Evolutionary conservation across 257 asterid genomes (phyloP).

Genomic region (Penstemon davidsonii): DNA sequence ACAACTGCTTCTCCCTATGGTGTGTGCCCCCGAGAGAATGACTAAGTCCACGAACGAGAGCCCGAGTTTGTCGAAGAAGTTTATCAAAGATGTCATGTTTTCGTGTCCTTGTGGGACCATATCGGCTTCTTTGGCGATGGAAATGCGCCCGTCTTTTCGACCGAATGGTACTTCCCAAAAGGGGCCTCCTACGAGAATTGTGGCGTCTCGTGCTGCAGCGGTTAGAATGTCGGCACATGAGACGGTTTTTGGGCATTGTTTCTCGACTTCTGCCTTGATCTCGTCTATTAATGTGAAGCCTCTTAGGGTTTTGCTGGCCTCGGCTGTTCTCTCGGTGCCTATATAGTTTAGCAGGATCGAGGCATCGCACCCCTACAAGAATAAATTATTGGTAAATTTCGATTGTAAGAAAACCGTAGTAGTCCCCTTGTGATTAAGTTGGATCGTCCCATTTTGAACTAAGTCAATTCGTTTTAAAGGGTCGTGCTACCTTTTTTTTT

Average conservation of each 20-base stretch:
- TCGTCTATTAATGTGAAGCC: slow-evolving; percentile 67
- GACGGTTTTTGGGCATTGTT: slow-evolving; percentile 60
- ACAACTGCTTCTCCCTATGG: slow-evolving; percentile 47
- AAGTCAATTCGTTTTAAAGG: too few relatives aligned
- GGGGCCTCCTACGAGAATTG: slow-evolving; percentile 69
- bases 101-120: slow-evolving; percentile 68
- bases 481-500: too few relatives aligned
- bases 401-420: too few relatives aligned
- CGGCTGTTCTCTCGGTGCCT: slow-evolving; percentile 64
- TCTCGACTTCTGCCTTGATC: slow-evolving; percentile 66
- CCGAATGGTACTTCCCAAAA: slow-evolving; percentile 88
- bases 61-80: slow-evolving; percentile 59
- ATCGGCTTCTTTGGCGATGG: slow-evolving; percentile 61
- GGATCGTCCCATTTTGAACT: too few relatives aligned
- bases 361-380: slow-evolving; percentile 78
- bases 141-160: slow-evolving; percentile 71
- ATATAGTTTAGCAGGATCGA: slow-evolving; percentile 56
- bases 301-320: slow-evolving; percentile 58
- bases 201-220: slow-evolving; percentile 71
- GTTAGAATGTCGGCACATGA: slow-evolving; percentile 88
- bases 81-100: slow-evolving; percentile 52
- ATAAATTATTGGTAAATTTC: neutral
- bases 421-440: too few relatives aligned
- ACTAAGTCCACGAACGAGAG: slow-evolving; percentile 67
- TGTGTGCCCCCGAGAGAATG: slow-evolving; percentile 76